Base-by-base conservation (phyloP, 2,329 filamentous ascomycete species). In the Fusarium compactum region DNA sequence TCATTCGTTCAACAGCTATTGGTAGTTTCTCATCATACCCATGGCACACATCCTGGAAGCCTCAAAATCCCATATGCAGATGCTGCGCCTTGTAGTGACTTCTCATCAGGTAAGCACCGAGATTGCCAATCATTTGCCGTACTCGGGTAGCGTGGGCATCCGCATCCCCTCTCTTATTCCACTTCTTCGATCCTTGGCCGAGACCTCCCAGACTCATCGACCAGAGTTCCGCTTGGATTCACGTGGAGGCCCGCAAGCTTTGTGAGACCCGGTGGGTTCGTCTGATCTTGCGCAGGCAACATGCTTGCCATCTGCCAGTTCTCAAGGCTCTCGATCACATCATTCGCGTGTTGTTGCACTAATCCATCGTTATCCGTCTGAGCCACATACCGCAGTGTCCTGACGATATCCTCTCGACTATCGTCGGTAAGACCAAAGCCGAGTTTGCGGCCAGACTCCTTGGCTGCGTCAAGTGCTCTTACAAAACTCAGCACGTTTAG, bases 311-410 rank as follows among this genome's bases (percentile, higher is more conserved):
- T 79, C 62, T 85, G 84, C 87, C 88, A 90, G 62, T 85, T 87
- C 70, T 90, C 85, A 65, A 94, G 75, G 51, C 87, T 90, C 76
- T 93, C 91, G 14, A 89, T 77, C n/a, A 91, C 89, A 71, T 90
- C 90, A 32, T 80, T 81, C 4, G 90, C 90, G 78, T 94, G 91
- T 71, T 90, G 85, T 67, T 85, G 85, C 14, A 92, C 91, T 44
- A 94, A 79, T 1, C 86, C 90, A 76, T 94, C 92, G 25, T 84
- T 85, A 77, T 94, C 92, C 25, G 88, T 90, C 41, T 81, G 83
- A 9, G 85, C 84, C n/a, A 92, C 84, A 78, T 93, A 94, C 54
- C 80, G 79, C 43, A 94, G 76, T 12, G 90, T 86, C 50, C 86
- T 83, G 71, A 85, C 78, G n/a, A 93, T 85, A 58, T 93, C 89